Evolutionary conservation across 1,139 yeast species (phyloP).

Genomic region (Wickerhamomyces sp.): DNA sequence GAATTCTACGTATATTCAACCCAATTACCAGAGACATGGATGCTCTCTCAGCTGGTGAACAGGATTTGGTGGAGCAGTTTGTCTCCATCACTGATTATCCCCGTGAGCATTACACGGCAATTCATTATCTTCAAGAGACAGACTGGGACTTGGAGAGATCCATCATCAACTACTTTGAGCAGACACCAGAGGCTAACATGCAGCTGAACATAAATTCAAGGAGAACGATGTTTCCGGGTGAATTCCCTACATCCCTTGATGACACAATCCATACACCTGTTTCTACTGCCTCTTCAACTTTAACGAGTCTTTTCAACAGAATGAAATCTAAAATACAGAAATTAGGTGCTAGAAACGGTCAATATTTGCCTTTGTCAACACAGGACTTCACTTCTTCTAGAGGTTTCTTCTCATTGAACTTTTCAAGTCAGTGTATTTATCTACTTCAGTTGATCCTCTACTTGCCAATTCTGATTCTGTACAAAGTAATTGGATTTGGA

Average conservation of each 20-base stretch:
- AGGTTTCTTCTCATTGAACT: slow-evolving; percentile 11
- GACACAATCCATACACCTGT: no score
- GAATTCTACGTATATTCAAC: neutral
- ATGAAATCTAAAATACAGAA: neutral
- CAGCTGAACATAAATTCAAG: slow-evolving; percentile 15
- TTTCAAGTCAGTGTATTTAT: slow-evolving; percentile 16
- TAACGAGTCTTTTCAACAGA: neutral
- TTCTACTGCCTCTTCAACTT: neutral
- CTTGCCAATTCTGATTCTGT: slow-evolving; percentile 16
- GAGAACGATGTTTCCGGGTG: slow-evolving; percentile 15
- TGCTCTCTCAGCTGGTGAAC: slow-evolving; percentile 22
- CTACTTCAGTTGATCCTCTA: slow-evolving; percentile 15
- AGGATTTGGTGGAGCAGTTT: slow-evolving; percentile 23
- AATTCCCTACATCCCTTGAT: slow-evolving; percentile 10
- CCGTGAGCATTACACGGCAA: slow-evolving; percentile 21
- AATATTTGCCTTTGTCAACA: slow-evolving; percentile 12
- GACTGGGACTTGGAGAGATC: slow-evolving; percentile 29
- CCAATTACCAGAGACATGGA: slow-evolving; percentile 14
- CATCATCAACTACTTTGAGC: slow-evolving; percentile 20
- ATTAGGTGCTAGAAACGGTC: slow-evolving; percentile 2
- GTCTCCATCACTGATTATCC: slow-evolving; percentile 25
- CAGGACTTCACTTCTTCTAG: slow-evolving; percentile 2
- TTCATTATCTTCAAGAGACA: slow-evolving; percentile 19
- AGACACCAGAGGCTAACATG: slow-evolving; percentile 18
- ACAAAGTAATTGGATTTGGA: slow-evolving; percentile 9